A percentile compares a stretch with the other conserved stretches of the same genome.
Evolutionary conservation across 148 eudicot genomes (phyloP).

Genomic region (Vaccinium darrowii): DNA sequence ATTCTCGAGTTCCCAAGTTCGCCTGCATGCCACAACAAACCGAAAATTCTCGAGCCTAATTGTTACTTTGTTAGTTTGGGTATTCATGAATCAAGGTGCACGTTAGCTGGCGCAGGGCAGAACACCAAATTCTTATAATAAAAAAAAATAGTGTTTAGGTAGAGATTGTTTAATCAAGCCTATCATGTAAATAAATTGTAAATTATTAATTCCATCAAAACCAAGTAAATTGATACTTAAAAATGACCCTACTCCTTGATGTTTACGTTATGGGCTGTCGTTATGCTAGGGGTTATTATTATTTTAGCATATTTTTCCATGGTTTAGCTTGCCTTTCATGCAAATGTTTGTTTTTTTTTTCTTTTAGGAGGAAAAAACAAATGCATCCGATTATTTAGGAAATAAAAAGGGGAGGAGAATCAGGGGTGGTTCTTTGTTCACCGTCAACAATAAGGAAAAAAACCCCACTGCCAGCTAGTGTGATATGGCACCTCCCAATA

Average conservation of each 20-base stretch:
- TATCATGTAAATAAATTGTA: neutral
- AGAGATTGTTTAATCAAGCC: neutral
- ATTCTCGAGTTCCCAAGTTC: neutral
- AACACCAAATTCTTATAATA: too few relatives aligned
- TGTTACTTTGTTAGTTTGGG: too few relatives aligned
- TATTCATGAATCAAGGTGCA: too few relatives aligned
- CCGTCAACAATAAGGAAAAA: neutral
- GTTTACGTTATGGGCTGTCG: neutral
- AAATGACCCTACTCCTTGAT: neutral
- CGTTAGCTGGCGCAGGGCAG: too few relatives aligned
- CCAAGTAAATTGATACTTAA: neutral
- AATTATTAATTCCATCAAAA: neutral
- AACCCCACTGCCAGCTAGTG: constrained; percentile 13
- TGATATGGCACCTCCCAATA: neutral
- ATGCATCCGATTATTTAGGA: neutral
- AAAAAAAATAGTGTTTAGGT: neutral
- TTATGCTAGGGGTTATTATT: neutral
- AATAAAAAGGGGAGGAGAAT: neutral
- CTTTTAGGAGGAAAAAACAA: neutral
- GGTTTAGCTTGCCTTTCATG: neutral
- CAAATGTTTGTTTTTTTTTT: neutral
- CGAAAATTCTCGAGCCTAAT: neutral
- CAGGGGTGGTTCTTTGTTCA: neutral
- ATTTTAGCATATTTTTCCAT: neutral
- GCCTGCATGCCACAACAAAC: neutral